Evolutionary conservation across 148 eudicot genomes (phyloP).

Genomic region (Arctostaphylos glauca): DNA sequence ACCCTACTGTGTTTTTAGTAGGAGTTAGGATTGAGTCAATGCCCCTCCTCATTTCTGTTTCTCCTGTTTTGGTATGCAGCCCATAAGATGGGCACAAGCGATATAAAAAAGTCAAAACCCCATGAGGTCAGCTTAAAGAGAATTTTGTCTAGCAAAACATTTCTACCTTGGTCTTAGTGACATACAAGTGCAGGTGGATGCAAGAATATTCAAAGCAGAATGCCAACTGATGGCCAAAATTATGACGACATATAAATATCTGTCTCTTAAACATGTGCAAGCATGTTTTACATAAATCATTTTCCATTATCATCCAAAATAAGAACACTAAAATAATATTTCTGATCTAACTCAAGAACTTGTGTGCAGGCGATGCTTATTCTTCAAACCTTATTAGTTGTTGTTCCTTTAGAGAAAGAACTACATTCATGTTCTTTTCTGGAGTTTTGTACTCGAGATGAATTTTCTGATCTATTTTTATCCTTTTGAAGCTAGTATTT

Average conservation of each 20-base stretch:
- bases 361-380: not conserved
- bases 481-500: not conserved
- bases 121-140: not conserved
- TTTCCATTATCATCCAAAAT: too few species aligned
- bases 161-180: not conserved
- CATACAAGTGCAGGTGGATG: not conserved
- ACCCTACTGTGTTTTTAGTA: too few species aligned
- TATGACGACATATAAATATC: not conserved
- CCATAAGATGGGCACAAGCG: not conserved
- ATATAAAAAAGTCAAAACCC: not conserved
- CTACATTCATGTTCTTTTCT: not conserved
- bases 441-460: not conserved
- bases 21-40: too few species aligned
- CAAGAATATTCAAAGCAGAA: not conserved
- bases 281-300: not conserved
- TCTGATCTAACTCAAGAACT: not conserved
- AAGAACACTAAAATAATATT: not conserved
- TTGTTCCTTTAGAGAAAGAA: not conserved
- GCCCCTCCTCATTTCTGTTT: too few species aligned
- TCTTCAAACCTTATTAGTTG: not conserved
- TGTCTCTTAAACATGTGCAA: not conserved
- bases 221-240: not conserved
- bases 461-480: not conserved
- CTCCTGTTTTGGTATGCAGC: too few species aligned
- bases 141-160: constrained; percentile 2